Evolutionary conservation across 768 basidiomycete species (phyloP).

Genomic region (Cystobasidium tubakii): DNA sequence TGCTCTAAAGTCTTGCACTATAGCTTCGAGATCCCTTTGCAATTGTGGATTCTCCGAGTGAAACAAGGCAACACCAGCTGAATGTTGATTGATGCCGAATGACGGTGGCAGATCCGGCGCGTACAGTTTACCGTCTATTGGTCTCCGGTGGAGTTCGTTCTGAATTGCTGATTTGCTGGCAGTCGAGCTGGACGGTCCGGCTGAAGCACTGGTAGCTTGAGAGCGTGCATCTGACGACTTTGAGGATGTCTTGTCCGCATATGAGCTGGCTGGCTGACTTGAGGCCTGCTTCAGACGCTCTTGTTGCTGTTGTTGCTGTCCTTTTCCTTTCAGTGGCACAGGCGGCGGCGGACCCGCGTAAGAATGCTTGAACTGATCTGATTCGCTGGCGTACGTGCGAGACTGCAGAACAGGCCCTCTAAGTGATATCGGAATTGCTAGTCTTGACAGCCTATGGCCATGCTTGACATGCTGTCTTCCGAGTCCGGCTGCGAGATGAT

Average conservation of each 20-base stretch:
- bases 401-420: not conserved
- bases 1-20: slow-evolving; percentile 73
- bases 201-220: not conserved
- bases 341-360: slow-evolving; percentile 14
- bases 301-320: not conserved
- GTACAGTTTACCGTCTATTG: slow-evolving; percentile 1
- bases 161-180: not conserved
- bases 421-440: not conserved
- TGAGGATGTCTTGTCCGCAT: not conserved
- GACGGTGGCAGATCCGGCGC: slow-evolving; percentile 14
- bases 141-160: not conserved
- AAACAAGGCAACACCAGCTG: not conserved
- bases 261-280: not conserved
- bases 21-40: slow-evolving; percentile 57
- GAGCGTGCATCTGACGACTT: not conserved
- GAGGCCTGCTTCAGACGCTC: not conserved
- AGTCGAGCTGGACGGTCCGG: not conserved
- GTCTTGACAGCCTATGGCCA: not conserved
- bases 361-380: slow-evolving; percentile 1
- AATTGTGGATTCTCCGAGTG: slow-evolving; percentile 37
- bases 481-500: not conserved
- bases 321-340: not conserved
- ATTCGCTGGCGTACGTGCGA: not conserved
- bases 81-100: slow-evolving; percentile 26
- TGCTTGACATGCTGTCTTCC: not conserved